Evolutionary conservation across 441 rosid species (phyloP).

Genomic region (Eruca vesicaria): DNA sequence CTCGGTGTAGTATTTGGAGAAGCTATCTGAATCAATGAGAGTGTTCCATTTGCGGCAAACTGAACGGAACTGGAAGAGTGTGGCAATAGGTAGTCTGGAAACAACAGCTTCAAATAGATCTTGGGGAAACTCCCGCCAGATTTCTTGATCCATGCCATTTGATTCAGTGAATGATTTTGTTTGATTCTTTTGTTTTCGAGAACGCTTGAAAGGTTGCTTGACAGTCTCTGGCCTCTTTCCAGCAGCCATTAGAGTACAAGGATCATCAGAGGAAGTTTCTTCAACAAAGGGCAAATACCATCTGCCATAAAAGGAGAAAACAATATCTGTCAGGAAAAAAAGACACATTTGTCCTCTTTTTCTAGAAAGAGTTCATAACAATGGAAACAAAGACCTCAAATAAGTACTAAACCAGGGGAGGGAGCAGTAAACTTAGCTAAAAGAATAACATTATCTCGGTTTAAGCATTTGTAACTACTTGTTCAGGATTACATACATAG

Average conservation of each 20-base stretch:
- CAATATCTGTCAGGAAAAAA: neutral
- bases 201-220: conserved; percentile 71
- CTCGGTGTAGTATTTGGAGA: conserved; percentile 65
- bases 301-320: conserved; percentile 37
- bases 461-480: too few species aligned
- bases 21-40: conserved; percentile 66
- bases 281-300: conserved; percentile 60
- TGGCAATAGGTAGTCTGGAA: conserved; percentile 81
- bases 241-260: conserved; percentile 67
- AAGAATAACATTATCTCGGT: neutral
- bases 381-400: neutral
- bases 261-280: conserved; percentile 65
- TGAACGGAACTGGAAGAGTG: conserved; percentile 82
- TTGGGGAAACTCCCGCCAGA: conserved; percentile 93
- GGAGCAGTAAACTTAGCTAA: neutral
- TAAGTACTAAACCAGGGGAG: neutral
- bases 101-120: conserved; percentile 91
- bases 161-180: conserved; percentile 46
- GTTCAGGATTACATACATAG: too few species aligned
- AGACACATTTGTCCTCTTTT: neutral
- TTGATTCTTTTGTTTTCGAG: conserved; percentile 67
- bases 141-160: conserved; percentile 58
- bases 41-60: conserved; percentile 89
- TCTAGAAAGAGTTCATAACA: neutral
- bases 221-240: conserved; percentile 71